Conservation (phyloP, 2,329 filamentous ascomycete genomes). For the Myriosclerotinia duriaeana region DNA sequence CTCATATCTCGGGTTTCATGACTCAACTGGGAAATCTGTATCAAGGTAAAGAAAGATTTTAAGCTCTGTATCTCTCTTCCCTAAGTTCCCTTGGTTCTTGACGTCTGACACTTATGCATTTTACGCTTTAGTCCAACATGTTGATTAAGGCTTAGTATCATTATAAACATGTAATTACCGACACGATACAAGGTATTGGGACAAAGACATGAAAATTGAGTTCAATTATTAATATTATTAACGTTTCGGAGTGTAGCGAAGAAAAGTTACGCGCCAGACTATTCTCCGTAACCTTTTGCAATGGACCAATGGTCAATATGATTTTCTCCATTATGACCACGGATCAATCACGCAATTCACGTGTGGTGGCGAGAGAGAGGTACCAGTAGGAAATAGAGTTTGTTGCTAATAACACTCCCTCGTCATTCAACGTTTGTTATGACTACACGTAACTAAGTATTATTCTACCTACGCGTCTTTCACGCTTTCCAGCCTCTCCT, state of each 20-base stretch:
- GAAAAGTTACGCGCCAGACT: no score
- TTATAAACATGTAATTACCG: neutral
- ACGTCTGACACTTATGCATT: neutral
- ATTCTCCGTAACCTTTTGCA: no score
- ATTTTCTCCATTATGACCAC: neutral
- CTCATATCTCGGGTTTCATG: neutral
- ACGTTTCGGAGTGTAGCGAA: no score
- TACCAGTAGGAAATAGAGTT: neutral
- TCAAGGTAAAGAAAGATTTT: neutral
- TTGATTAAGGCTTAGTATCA: no score
- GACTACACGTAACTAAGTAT: neutral
- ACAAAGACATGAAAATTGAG: neutral
- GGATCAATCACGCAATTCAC: neutral
- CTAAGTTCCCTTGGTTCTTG: neutral
- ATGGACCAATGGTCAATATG: no score
- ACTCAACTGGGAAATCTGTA: neutral
- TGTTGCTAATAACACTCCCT: neutral
- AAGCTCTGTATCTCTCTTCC: neutral
- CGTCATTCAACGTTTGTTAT: neutral
- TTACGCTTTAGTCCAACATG: no score
- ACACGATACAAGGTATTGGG: neutral
- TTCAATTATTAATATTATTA: neutral
- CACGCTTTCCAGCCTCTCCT: neutral
- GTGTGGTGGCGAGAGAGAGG: neutral
- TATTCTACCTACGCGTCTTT: neutral